Percentiles rank a stretch among this genome's conserved stretches.
Conservation (phyloP, 2,329 filamentous ascomycete species). For the Scedosporium dehoogii region DNA sequence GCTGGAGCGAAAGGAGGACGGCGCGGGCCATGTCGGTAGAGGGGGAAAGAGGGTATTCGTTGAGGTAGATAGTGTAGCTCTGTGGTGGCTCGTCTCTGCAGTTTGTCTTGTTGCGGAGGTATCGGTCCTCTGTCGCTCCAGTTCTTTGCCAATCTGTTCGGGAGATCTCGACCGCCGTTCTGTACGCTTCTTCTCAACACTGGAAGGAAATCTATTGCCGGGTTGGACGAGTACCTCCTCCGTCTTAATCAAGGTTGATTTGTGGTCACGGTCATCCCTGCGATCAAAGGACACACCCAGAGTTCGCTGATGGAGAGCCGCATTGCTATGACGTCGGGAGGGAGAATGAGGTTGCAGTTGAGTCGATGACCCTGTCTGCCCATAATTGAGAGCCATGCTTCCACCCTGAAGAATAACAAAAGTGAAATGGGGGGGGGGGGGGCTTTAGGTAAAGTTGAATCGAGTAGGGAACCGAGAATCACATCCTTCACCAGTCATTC, state of each 20-base stretch:
- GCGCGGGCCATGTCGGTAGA: constrained; percentile 70
- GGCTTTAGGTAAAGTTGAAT: too few relatives aligned
- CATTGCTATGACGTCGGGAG: background rate
- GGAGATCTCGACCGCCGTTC: background rate
- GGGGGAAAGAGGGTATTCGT: constrained; percentile 80
- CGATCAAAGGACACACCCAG: background rate
- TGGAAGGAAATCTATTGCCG: too few relatives aligned
- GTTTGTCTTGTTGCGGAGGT: background rate
- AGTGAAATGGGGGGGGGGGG: too few relatives aligned
- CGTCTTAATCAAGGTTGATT: background rate
- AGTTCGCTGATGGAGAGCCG: background rate
- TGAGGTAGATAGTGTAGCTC: constrained; percentile 36
- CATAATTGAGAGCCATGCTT: too few relatives aligned
- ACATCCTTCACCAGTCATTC: too few relatives aligned
- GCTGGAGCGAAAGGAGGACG: constrained; percentile 53
- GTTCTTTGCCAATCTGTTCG: background rate
- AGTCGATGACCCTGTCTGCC: background rate
- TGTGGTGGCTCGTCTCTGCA: constrained; percentile 35
- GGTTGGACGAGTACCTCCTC: background rate
- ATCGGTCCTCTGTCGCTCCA: background rate
- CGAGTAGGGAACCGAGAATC: too few relatives aligned
- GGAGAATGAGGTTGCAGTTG: background rate
- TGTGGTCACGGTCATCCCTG: background rate
- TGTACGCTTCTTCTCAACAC: background rate
- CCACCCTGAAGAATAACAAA: too few relatives aligned